Base-by-base conservation (phyloP, 139 green algal genomes). In the Coelastrella sp. region DNA sequence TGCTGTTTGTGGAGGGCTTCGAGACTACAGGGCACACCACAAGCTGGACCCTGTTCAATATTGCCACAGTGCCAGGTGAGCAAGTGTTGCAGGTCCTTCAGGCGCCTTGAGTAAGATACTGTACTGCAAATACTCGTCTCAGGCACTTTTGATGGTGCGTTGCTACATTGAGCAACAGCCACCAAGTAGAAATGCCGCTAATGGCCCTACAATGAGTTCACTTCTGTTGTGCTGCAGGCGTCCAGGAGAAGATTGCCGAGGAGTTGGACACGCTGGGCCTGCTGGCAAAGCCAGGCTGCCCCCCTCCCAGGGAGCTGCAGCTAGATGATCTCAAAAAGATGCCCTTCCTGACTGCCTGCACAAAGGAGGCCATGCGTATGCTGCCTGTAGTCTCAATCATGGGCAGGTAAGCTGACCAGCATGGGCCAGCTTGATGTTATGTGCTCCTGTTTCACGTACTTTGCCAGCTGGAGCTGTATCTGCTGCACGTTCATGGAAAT, bases 1-100 rank as follows among this genome's bases (percentile, higher is more conserved):
- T 96, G 78, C 91, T 96, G 70, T 96, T 96, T 83, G 93, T 96
- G 25, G 93, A 95, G 92, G 91, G 91, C 63, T 93, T 93, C 73
- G 90, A 93, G 70, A 93, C 90, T 9, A 93, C 90, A 24, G 87
- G 90, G 25, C 91, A 93, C 84, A 93, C 91, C 81, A 93, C 87
- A 72, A 90, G 87, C 81, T 93, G 91, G 91, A 92, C 91, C 7
- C 87, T 93, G 14, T 93, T 92, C 76, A 92, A 88, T 66, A 88
- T 93, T 25, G 87, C 86, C 22, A 92, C 78, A 35, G 27, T 72
- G 24, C 88, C 88, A 57, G 65, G 79, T 49, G 35, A 49, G 35
- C 35, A 49, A 49, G 35, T 49, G 35, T 5, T 49, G 35, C 35
- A 49, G 35, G 3, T 49, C 35, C 35, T 49, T 49, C 35, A 49